phyloP scores from a whole-genome alignment of 257 asterid genomes.

The Mitragyna speciosa region DNA sequence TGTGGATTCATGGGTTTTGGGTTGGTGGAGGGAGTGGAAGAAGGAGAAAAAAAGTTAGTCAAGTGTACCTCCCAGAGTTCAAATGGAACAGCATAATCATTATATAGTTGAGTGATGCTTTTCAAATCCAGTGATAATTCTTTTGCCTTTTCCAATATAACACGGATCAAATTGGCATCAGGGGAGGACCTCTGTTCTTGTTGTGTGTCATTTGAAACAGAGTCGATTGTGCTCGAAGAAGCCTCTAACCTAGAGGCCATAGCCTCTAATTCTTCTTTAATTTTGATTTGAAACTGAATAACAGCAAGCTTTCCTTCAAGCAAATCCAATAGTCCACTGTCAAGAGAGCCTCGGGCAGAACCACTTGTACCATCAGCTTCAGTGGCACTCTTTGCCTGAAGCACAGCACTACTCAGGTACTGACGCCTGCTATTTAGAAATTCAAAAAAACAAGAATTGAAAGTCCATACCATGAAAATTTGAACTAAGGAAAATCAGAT shows the following conservation, averaged over 20 bases:
- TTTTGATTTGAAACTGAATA: slow-evolving; percentile 90
- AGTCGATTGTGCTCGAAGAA: slow-evolving; percentile 47
- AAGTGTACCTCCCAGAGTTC: slow-evolving; percentile 93
- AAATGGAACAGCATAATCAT: slow-evolving; percentile 90
- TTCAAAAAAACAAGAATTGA: neutral
- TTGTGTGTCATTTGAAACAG: slow-evolving; percentile 37
- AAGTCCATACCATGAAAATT: neutral
- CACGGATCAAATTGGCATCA: slow-evolving; percentile 34
- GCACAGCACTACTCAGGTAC: slow-evolving; percentile 94
- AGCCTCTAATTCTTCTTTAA: slow-evolving; percentile 78
- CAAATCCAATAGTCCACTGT: slow-evolving; percentile 85
- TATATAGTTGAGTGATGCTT: slow-evolving; percentile 86
- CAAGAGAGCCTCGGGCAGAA: slow-evolving; percentile 60
- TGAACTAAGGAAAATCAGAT: neutral
- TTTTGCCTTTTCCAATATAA: slow-evolving; percentile 58
- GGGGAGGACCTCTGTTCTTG: slow-evolving; percentile 37
- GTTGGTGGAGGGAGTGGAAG: neutral
- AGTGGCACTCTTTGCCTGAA: slow-evolving; percentile 93
- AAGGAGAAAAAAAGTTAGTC: neutral
- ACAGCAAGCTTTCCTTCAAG: slow-evolving; percentile 98
- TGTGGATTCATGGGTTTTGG: neutral
- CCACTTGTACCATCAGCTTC: slow-evolving; percentile 49
- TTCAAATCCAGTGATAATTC: slow-evolving; percentile 83
- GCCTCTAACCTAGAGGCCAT: slow-evolving; percentile 60
- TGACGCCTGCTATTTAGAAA: slow-evolving; percentile 71